A percentile compares a stretch with the other conserved stretches of the same genome.
Conservation (phyloP, 257 asterid species). For the Solanum clarkiae region DNA sequence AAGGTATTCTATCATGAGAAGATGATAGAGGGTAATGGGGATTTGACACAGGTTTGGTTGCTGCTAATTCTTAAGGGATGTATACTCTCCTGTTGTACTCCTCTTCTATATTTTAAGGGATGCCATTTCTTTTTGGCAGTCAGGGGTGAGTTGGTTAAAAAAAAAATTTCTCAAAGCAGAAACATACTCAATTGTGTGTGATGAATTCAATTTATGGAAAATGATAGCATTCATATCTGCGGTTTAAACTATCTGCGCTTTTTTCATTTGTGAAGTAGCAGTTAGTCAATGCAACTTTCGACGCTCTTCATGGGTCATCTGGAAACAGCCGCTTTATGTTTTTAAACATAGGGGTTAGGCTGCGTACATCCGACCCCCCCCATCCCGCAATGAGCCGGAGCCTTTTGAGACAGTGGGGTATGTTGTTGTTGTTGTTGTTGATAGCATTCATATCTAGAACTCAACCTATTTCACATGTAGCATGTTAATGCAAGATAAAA, state of each 20-base stretch:
- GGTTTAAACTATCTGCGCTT: no score
- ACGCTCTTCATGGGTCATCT: no score
- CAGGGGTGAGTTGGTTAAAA: not conserved
- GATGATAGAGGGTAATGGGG: not conserved
- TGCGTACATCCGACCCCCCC: no score
- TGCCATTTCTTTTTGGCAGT: not conserved
- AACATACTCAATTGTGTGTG: not conserved
- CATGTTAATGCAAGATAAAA: not conserved
- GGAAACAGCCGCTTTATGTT: no score
- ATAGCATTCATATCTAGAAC: not conserved
- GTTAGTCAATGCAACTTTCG: fast-evolving
- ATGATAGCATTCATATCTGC: not conserved
- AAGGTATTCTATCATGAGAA: not conserved
- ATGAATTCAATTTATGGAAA: not conserved
- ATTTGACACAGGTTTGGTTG: not conserved
- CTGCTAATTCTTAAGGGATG: not conserved
- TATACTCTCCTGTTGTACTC: not conserved
- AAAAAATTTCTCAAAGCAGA: not conserved
- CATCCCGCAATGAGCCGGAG: no score
- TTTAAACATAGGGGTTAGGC: no score
- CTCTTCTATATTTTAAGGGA: not conserved
- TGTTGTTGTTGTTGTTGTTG: no score
- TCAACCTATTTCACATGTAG: not conserved
- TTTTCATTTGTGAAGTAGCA: no score
- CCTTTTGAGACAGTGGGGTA: no score